These are phyloP conservation scores for Pythium guiyangense DNA, from an alignment of 352 stramenopile genomes.

Conservation along the genomic window DNA sequence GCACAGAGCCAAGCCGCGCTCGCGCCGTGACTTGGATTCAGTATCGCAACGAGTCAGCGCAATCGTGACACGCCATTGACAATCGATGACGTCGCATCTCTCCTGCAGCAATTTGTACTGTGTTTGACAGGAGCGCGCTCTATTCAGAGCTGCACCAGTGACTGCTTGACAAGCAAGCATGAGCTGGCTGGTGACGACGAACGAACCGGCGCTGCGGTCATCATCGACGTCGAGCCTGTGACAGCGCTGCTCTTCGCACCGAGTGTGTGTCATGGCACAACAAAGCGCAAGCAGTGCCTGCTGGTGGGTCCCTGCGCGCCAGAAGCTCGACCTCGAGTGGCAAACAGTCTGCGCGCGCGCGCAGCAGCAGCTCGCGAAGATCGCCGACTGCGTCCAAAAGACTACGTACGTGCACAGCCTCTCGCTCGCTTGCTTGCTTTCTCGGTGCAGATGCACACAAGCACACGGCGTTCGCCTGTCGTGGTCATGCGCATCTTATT, in stretches of 20 bases:
- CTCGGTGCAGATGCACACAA: too few relatives aligned
- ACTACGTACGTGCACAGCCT: conserved; percentile 43
- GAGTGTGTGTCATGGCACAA: neutral
- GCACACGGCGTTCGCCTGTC: too few relatives aligned
- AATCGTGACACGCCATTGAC: neutral
- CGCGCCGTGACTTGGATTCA: neutral
- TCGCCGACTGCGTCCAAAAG: conserved; percentile 71
- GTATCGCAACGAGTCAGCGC: neutral
- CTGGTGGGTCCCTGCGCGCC: conserved; percentile 62
- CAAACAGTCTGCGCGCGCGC: conserved; percentile 31
- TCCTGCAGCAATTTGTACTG: too few relatives aligned
- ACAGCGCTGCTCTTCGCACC: too few relatives aligned
- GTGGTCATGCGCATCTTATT: neutral
- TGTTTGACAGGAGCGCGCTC: too few relatives aligned
- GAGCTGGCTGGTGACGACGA: neutral
- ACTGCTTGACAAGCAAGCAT: neutral
- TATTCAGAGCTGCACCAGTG: neutral
- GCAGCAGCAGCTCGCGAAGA: conserved; percentile 59
- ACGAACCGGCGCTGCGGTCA: neutral
- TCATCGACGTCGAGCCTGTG: too few relatives aligned
- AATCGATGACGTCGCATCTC: neutral
- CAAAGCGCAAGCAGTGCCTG: conserved; percentile 21
- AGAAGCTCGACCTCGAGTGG: conserved; percentile 68
- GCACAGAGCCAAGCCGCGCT: too few relatives aligned
- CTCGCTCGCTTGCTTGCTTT: neutral